Conservation (phyloP, 139 green algal species). For the Closterium sp. region DNA sequence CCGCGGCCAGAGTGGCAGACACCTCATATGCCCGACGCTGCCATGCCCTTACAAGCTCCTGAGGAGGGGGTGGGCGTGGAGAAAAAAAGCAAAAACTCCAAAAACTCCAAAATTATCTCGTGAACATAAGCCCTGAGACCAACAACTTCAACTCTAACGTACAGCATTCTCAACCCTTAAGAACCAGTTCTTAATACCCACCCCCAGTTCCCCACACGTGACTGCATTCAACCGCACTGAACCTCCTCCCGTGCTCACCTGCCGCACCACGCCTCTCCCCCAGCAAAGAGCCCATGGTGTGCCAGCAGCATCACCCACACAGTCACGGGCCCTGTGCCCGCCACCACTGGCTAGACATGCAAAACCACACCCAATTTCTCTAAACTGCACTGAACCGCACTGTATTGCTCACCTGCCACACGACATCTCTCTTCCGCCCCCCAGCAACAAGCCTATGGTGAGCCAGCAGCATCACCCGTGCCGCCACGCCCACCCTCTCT, state of each 20-base stretch:
- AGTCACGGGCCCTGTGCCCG: neutral
- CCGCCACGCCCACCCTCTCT: slow-evolving; percentile 15
- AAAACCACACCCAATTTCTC: neutral
- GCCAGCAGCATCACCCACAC: slow-evolving; percentile 22
- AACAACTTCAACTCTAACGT: too few relatives aligned
- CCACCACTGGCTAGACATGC: neutral
- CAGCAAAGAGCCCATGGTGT: slow-evolving; percentile 19
- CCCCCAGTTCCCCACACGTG: neutral
- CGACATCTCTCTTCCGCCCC: neutral
- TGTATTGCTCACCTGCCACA: slow-evolving; percentile 26
- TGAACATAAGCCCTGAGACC: too few relatives aligned
- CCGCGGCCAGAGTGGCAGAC: neutral
- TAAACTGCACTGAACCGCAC: neutral
- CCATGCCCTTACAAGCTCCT: neutral
- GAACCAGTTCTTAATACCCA: neutral
- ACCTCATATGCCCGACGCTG: neutral
- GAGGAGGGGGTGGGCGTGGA: too few relatives aligned
- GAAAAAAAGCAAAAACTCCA: neutral
- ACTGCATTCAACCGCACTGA: neutral
- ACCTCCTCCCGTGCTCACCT: neutral
- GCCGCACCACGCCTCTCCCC: neutral
- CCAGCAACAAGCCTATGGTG: slow-evolving; percentile 31
- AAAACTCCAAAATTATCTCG: neutral
- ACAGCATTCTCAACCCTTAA: too few relatives aligned
- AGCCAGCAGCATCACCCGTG: slow-evolving; percentile 26